Conservation (phyloP, 2,329 filamentous ascomycete species). For the Malbranchea cinnamomea region DNA sequence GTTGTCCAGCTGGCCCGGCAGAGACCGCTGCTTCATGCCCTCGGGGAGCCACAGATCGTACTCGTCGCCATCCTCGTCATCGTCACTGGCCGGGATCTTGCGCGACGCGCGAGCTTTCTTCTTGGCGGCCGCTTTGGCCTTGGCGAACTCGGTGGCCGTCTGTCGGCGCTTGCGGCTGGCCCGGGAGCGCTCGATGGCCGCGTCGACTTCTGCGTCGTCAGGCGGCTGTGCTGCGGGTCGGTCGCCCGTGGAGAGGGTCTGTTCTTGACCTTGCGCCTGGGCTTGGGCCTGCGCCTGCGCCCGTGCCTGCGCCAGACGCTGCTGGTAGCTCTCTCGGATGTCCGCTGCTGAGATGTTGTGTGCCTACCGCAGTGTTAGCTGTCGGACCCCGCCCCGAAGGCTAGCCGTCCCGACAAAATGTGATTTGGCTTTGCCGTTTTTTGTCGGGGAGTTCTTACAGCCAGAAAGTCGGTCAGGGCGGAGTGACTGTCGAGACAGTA, state of each 20-base stretch:
- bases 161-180: slow-evolving; percentile 15
- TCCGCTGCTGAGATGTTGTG: slow-evolving; percentile 53
- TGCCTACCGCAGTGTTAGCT: slow-evolving; percentile 24
- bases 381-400: neutral
- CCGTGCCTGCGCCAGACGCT: slow-evolving; percentile 36
- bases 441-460: slow-evolving; percentile 30
- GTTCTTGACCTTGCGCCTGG: too few relatives aligned
- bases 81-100: slow-evolving; percentile 24
- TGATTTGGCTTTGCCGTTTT: too few relatives aligned
- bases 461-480: slow-evolving; percentile 53
- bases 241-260: too few relatives aligned
- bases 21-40: slow-evolving; percentile 41
- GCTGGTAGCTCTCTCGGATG: slow-evolving; percentile 44
- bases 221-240: too few relatives aligned
- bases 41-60: slow-evolving; percentile 31
- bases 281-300: too few relatives aligned
- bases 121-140: slow-evolving; percentile 36
- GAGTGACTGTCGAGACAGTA: slow-evolving; percentile 35
- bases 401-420: too few relatives aligned
- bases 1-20: slow-evolving; percentile 78
- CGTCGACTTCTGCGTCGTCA: too few relatives aligned
- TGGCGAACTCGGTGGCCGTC: slow-evolving; percentile 23
- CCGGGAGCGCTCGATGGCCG: neutral
- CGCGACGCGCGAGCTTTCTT: slow-evolving; percentile 31
- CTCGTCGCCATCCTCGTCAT: slow-evolving; percentile 34